Evolutionary conservation across 257 asterid species (phyloP), one percentile per base, ranked within the genome.

Genomic region (Plantago ovata): DNA sequence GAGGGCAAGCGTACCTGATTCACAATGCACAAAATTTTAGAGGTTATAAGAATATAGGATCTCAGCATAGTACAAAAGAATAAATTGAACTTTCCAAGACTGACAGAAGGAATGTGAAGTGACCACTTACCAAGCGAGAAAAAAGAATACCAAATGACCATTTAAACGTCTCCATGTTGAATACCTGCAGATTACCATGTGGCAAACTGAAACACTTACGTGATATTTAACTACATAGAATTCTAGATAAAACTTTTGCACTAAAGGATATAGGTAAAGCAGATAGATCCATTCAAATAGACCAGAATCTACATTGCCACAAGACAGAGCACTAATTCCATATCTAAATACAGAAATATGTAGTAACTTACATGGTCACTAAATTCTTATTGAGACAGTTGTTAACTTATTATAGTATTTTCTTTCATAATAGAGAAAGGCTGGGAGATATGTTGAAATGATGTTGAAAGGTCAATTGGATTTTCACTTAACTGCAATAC

Each of bases 91-190:
- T 42, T 24, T 16, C 33, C 60, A 42, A 23, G 28, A 44, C 14
- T 15, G 28, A 28, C 38, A 39, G 44, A 32, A 54, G 44, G 23
- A 38, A 13, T 38, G 19, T 19, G 12, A 61, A 69, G 16, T 50
- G n/a, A n/a, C n/a, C n/a, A 22, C 95, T 79, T 75, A 91, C 98
- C 94, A 91, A 79, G 45, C 98, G 96, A 42, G 98, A 91, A 75
- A 91, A 91, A 68, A 87, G 94, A 66, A 87, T 87, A 56, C 98
- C 98, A 49, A 91, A 91, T 41, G 98, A 77, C 96, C 96, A 91
- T 70, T 73, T 82, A 71, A 83, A 91, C 43, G 87, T 84, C 72
- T 83, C 94, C 73, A 83, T 72, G 70, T 91, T 91, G 84, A 87
- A 91, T 63, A 84, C 79, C 98, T 91, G 84, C 64, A 73, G 57